Base-by-base conservation (phyloP, 371 early-diverging fungal species). In the Mucor racemosus region DNA sequence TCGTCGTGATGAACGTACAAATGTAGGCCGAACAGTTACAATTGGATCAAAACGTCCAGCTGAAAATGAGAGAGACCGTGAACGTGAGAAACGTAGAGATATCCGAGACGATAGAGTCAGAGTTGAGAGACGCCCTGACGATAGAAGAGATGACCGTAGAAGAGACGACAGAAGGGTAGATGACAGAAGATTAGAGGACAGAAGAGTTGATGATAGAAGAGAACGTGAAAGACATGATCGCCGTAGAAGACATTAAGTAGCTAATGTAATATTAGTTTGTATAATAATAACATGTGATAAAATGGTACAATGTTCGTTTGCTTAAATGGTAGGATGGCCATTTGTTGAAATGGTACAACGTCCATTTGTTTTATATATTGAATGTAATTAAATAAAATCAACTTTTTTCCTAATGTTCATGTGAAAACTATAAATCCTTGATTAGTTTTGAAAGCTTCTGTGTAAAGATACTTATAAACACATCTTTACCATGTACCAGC, bases 131-230 rank as follows among this genome's bases (percentile, higher is more conserved):
- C 60, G 60, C 4, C 31, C 41, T 11, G 60, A 60, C 44, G 60
- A 54, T 0, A 38, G 72, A 48, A 54, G 73, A 11, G 73, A 77
- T 41, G 76, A 76, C 7, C 41, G 70, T 44, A 38, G 48, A 57
- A 64, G 78, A 38, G 76, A 74, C 9, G 67, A 67, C 13, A 57
- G 77, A 33, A 55, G 78, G 14, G 60, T 11, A 6, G 67, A 66
- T 21, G 71, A 71, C 6, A 57, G 68, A 46, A 40, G 68, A 39
- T n/a, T 53, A 15, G 62, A 64, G n/a, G 69, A 71, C 8, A 48
- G 75, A 55, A 46, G 67, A 41, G 21, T 41, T 4, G 71, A 71
- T 55, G 74, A 71, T 35, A 35, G 76, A 66, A 60, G 68, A 31
- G 68, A 58, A 17, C 39, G 73, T 31, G 73, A 73, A 3, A 64